Evolutionary conservation across 805 yeast genomes (phyloP), one percentile per base, ranked within the genome.

Genomic region (Saturnispora diversa): DNA sequence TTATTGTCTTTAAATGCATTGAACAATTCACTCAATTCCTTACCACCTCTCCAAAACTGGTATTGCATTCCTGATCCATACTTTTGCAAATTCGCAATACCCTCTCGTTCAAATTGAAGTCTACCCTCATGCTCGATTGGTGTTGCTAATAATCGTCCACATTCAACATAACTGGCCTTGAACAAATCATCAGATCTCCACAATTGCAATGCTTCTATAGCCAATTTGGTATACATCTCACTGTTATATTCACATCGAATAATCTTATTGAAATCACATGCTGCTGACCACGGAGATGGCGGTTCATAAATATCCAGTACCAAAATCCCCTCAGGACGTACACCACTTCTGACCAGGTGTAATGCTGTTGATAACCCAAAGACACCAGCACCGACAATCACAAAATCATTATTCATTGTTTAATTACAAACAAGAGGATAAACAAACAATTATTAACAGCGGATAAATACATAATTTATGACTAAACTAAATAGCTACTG

Each of bases 241-340:
- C 69, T 71, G 5, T 60, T 50, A 41, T 72, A 72, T 45, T 71
- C 76, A 3, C 68, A 57, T 40, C 76, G 55, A 15, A 72, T 63
- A 33, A 72, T 70, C 48, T 72, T 69, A 45, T 72, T 70, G 35
- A 58, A 58, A 45, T 72, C 77, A 35, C 58, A 61, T 7, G 72
- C 67, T 20, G 75, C 74, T 3, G 73, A 63, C 56, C 62, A 53
- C 1, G 63, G 62, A 2, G 72, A 66, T n/a, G 74, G 75, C 1
- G 68, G 62, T 15, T 62, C 55, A 40, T 56, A 59, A n/a, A 58
- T 58, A 51, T 68, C 72, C 7, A 66, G 46, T 2, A 64, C 62
- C 0, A 53, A 48, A 13, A 66, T 62, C 12, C 13, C 39, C 10
- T 39, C 13, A 4, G 42, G 34, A 4, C 47, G 42, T 39, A 52